phyloP scores from a whole-genome alignment of 768 basidiomycete species.

The Kwoniella europaea region DNA sequence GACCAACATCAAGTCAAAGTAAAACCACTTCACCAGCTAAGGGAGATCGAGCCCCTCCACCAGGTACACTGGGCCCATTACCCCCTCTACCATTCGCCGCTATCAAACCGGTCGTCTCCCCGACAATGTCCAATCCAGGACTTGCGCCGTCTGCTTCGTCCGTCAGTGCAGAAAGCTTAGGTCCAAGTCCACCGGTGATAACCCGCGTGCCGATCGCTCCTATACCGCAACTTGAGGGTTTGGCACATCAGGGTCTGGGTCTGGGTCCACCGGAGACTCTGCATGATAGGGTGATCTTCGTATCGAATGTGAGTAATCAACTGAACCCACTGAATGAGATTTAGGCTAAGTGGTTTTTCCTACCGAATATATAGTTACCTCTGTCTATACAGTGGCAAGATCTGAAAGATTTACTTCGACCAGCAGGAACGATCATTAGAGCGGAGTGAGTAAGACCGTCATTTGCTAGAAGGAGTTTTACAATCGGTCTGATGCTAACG shows the following conservation, averaged over 20 bases:
- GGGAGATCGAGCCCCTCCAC: slow-evolving; percentile 27
- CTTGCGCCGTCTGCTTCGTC: background rate
- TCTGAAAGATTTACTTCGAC: slow-evolving; percentile 91
- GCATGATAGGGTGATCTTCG: slow-evolving; percentile 50
- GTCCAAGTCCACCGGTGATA: slow-evolving; percentile 6
- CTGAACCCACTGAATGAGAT: background rate
- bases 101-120: slow-evolving; percentile 25
- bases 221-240: slow-evolving; percentile 37
- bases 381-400: slow-evolving; percentile 78
- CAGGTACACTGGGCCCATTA: slow-evolving; percentile 30
- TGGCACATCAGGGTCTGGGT: slow-evolving; percentile 39
- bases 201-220: slow-evolving; percentile 2
- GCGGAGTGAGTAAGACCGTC: slow-evolving; percentile 61
- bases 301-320: slow-evolving; percentile 42
- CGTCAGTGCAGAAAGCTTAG: background rate
- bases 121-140: background rate
- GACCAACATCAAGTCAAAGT: slow-evolving; percentile 17
- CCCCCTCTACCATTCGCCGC: slow-evolving; percentile 31
- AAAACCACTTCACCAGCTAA: slow-evolving; percentile 13
- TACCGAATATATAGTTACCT: slow-evolving; percentile 48
- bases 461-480: background rate
- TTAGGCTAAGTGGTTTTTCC: background rate
- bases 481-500: background rate
- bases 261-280: slow-evolving; percentile 46
- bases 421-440: slow-evolving; percentile 84